Evolutionary conservation across 176 grass and related monocot species (phyloP).

Genomic region (Elaeis guineensis): DNA sequence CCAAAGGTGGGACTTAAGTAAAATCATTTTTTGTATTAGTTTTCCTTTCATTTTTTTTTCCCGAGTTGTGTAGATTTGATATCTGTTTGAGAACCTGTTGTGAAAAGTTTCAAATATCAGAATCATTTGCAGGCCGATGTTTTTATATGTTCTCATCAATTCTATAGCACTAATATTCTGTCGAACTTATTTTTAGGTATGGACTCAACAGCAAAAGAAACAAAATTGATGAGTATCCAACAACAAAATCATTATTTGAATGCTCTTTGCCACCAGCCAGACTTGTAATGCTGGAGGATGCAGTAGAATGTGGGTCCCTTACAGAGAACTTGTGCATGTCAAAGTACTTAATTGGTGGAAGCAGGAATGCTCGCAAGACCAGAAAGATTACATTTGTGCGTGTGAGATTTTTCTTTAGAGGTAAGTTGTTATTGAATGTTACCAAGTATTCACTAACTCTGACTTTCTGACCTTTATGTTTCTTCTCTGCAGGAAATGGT

Average conservation of each 20-base stretch:
- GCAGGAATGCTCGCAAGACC: slow-evolving; percentile 7
- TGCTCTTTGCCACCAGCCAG: slow-evolving; percentile 12
- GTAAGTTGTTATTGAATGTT: background rate
- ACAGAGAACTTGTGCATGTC: slow-evolving; percentile 12
- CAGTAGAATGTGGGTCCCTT: slow-evolving; percentile 12
- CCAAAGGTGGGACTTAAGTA: slow-evolving; percentile 26
- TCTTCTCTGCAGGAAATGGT: slow-evolving; percentile 21
- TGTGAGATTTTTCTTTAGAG: slow-evolving; percentile 29
- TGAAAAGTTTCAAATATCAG: too few relatives aligned
- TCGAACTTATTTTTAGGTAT: slow-evolving; percentile 26
- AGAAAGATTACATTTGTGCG: slow-evolving; percentile 32
- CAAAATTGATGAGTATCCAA: slow-evolving; percentile 22
- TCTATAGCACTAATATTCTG: too few relatives aligned
- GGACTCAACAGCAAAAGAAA: slow-evolving; percentile 18
- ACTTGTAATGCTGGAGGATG: slow-evolving; percentile 18
- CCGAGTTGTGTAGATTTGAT: too few relatives aligned
- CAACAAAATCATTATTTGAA: background rate
- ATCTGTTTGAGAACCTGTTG: too few relatives aligned
- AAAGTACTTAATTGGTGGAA: slow-evolving; percentile 1
- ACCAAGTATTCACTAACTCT: background rate
- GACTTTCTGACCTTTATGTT: slow-evolving; percentile 7
- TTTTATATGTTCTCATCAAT: too few relatives aligned
- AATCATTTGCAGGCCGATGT: too few relatives aligned
- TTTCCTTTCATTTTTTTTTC: too few relatives aligned
- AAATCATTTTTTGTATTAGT: too few relatives aligned